Evolutionary conservation across 192 early-diverging fungal species (phyloP).

Genomic region (Mortierella hygrophila): DNA sequence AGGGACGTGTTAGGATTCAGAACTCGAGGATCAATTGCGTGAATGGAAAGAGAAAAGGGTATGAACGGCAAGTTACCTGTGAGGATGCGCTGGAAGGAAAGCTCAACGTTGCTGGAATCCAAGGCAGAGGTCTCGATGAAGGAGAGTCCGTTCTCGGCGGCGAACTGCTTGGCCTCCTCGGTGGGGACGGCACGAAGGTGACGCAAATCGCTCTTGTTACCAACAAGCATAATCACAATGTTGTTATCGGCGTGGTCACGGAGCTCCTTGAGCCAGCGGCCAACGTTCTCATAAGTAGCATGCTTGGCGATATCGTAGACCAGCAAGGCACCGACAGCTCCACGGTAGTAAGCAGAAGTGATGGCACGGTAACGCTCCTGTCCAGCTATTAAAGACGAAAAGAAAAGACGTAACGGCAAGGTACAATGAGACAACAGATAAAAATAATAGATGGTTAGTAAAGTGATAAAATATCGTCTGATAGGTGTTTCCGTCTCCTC

Average conservation of each 20-base stretch:
- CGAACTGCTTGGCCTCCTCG: slow-evolving; percentile 98
- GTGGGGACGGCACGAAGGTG: slow-evolving; percentile 96
- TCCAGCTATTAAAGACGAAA: slow-evolving; percentile 57
- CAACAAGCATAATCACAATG: slow-evolving; percentile 99
- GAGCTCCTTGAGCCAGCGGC: slow-evolving; percentile 98
- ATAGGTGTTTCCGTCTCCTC: too few species aligned
- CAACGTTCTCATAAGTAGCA: slow-evolving; percentile 94
- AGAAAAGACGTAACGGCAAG: not conserved
- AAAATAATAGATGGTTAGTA: slow-evolving; percentile 13
- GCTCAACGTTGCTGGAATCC: slow-evolving; percentile 96
- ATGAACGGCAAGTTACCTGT: slow-evolving; percentile 71
- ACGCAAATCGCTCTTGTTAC: slow-evolving; percentile 99
- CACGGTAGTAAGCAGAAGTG: slow-evolving; percentile 92
- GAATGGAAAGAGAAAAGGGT: not conserved
- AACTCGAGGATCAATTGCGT: not conserved
- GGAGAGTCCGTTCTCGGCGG: slow-evolving; percentile 92
- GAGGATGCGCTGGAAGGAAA: slow-evolving; percentile 95
- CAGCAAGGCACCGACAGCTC: slow-evolving; percentile 95
- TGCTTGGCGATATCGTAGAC: slow-evolving; percentile 99
- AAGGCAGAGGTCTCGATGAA: slow-evolving; percentile 99
- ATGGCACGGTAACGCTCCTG: slow-evolving; percentile 90
- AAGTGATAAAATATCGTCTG: not conserved
- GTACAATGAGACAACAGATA: not conserved
- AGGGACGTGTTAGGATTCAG: not conserved
- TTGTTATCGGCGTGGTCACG: slow-evolving; percentile 97